phyloP scores from a whole-genome alignment of 371 early-diverging fungal genomes.

The Mortierella sp. region DNA sequence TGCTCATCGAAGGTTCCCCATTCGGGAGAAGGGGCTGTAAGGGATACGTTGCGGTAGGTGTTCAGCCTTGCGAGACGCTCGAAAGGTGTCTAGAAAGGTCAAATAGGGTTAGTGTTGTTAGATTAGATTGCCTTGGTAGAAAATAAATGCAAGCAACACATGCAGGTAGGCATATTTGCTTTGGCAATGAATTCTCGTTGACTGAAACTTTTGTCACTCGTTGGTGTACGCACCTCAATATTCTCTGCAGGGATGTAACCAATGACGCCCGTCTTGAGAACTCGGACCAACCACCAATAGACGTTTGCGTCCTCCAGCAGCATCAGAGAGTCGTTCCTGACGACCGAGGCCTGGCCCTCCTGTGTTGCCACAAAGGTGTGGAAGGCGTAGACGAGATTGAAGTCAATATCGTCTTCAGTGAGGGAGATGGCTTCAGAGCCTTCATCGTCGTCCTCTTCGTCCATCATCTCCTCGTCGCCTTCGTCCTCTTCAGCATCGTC shows the following conservation, averaged over 20 bases:
- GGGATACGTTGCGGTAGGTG: conserved; percentile 84
- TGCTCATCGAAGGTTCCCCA: conserved; percentile 57
- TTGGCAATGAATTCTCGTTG: not conserved
- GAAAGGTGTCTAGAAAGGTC: conserved; percentile 79
- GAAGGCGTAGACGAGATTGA: conserved; percentile 89
- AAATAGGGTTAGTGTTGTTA: not conserved
- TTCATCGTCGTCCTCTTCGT: conserved; percentile 63
- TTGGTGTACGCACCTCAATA: conserved; percentile 75
- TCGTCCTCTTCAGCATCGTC: conserved; percentile 37
- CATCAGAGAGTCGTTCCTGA: conserved; percentile 88
- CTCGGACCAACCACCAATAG: conserved; percentile 98
- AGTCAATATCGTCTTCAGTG: conserved; percentile 83
- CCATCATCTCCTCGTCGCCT: conserved; percentile 60
- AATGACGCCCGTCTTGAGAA: conserved; percentile 86
- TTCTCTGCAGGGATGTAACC: conserved; percentile 98
- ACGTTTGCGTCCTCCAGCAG: conserved; percentile 95
- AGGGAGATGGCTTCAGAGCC: conserved; percentile 71
- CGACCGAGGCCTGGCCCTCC: conserved; percentile 94
- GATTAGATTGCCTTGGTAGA: not conserved
- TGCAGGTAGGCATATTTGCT: not conserved
- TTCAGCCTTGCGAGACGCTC: conserved; percentile 93
- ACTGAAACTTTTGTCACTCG: not conserved
- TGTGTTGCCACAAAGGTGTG: conserved; percentile 95
- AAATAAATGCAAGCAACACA: not conserved
- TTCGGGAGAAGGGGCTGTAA: conserved; percentile 63